phyloP scores from a whole-genome alignment of 2,329 filamentous ascomycete genomes.

The Alternaria brassicicola region DNA sequence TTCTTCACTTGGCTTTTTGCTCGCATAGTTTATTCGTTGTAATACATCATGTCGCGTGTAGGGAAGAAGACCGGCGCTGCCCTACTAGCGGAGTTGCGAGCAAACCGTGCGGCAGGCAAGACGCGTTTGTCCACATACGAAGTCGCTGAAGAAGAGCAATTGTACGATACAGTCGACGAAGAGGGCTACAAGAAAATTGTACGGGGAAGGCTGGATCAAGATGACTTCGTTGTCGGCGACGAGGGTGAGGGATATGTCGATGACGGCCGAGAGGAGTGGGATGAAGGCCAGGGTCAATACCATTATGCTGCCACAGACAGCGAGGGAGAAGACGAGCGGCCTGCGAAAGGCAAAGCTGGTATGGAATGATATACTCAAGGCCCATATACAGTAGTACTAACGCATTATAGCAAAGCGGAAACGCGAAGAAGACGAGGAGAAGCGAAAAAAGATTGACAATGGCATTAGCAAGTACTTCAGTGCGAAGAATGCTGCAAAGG shows the following conservation, averaged over 20 bases:
- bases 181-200: constrained; percentile 98
- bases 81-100: constrained; percentile 74
- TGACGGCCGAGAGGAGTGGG: constrained; percentile 78
- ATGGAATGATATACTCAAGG: constrained; percentile 22
- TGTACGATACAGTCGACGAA: constrained; percentile 97
- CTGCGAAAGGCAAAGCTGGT: constrained; percentile 65
- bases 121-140: constrained; percentile 88
- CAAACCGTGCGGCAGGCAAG: constrained; percentile 86
- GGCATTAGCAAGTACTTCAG: constrained; percentile 96
- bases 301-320: constrained; percentile 68
- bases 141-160: constrained; percentile 78
- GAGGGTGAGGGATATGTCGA: constrained; percentile 97
- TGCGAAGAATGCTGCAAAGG: constrained; percentile 67
- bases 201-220: constrained; percentile 82
- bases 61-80: constrained; percentile 29
- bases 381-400: constrained; percentile 21
- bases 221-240: constrained; percentile 98
- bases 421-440: constrained; percentile 83
- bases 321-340: constrained; percentile 74
- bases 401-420: constrained; percentile 74
- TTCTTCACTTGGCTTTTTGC: constrained; percentile 22
- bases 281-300: constrained; percentile 73
- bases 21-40: constrained; percentile 16
- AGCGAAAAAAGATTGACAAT: constrained; percentile 84
- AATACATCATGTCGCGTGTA: constrained; percentile 44